Evolutionary conservation across 1,284 basidiomycete genomes (phyloP), one percentile per base, ranked within the genome.

Genomic region (Prillingera fragicola): DNA sequence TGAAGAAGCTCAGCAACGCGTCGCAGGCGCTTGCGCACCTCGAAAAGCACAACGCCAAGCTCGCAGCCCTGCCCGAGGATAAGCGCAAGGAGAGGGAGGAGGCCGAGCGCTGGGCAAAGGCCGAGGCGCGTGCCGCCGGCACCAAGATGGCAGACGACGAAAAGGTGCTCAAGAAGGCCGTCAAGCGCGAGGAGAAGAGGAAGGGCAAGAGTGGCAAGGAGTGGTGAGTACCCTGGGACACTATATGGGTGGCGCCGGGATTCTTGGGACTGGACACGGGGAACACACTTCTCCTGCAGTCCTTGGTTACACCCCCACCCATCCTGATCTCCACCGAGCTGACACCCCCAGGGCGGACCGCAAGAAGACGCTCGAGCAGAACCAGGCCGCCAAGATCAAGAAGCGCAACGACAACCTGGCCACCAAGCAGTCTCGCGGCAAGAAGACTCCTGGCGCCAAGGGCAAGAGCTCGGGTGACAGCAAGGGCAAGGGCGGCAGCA

Each of bases 321-420:
- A n/a, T n/a, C n/a, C 24, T 15, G 23, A 17, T 40, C 12, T 15
- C 19, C 18, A 29, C 22, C 14, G 34, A 25, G 34, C 38, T 55
- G 41, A 34, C 42, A 39, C 13, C 39, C 34, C 21, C 60, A 91
- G 88, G 89, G 79, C 81, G 29, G 85, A 88, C 56, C 79, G 87
- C 49, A 92, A 91, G 69, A 80, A 85, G 52, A 80, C 86, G 28
- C 62, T 90, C 19, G 60, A 77, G 7, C 77, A 80, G 15, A 77
- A 81, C 4, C 84, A 87, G 78, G 83, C 83, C 2, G 84, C 84
- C 24, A 81, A 80, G 61, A 83, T 75, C 70, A 88, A 90, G 75
- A 95, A 94, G 72, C 78, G 88, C 4, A 65, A 81, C 15, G 88
- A 92, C 62, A 94, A 96, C 64, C 84, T 95, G 55, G 84, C 86